Evolutionary conservation across 2,329 filamentous ascomycete genomes (phyloP).

Genomic region (Colletotrichum sp.): DNA sequence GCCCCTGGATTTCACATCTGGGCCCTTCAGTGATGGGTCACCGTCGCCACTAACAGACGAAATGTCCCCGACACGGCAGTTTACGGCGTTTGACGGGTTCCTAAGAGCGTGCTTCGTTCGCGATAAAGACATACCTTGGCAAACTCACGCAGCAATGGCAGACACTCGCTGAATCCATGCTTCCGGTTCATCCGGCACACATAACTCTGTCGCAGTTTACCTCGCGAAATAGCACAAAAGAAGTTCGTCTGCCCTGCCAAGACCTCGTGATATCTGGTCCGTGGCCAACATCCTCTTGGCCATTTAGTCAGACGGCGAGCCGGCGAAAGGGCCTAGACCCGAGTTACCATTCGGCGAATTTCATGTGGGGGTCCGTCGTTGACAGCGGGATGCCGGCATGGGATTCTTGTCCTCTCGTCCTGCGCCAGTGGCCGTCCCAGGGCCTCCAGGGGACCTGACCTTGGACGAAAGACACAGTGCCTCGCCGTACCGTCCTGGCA

Average conservation of each 20-base stretch:
- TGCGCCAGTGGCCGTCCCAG: not conserved
- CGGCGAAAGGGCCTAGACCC: not conserved
- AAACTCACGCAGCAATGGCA: not conserved
- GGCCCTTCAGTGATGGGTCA: not conserved
- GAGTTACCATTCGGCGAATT: not conserved
- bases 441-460: not conserved
- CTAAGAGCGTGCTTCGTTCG: not conserved
- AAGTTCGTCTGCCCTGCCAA: not conserved
- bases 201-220: not conserved
- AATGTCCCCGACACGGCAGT: not conserved
- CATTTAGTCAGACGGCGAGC: not conserved
- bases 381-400: conserved; percentile 6
- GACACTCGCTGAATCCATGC: not conserved
- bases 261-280: not conserved
- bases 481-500: not conserved
- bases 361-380: not conserved
- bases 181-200: not conserved
- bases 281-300: not conserved
- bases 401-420: not conserved
- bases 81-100: not conserved
- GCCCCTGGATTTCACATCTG: not conserved
- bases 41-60: not conserved
- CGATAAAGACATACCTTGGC: not conserved
- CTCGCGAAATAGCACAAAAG: not conserved
- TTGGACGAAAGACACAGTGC: not conserved